Conservation (phyloP, 2,329 filamentous ascomycete genomes). For the Colletotrichum caudatum region DNA sequence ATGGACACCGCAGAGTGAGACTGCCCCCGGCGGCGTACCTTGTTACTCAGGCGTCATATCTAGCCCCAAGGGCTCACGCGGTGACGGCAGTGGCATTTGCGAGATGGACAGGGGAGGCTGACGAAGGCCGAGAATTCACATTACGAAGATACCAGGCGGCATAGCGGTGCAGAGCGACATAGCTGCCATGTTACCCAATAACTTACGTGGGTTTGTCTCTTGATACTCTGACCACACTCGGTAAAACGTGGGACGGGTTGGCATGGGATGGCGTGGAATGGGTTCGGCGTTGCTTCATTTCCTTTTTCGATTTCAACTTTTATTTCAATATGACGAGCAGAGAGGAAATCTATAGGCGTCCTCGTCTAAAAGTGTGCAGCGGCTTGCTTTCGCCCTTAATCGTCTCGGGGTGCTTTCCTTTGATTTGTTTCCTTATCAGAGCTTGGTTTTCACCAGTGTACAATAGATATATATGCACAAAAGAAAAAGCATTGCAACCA, state of each 20-base stretch:
- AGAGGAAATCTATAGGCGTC: neutral
- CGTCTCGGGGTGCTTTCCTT: neutral
- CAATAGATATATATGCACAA: conserved; percentile 28
- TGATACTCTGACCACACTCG: conserved; percentile 13
- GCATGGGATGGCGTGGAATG: conserved; percentile 36
- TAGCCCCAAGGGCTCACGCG: neutral
- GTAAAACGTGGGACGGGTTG: conserved; percentile 9
- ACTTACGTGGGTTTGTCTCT: conserved; percentile 36
- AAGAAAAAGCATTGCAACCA: conserved; percentile 18
- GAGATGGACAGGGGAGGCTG: neutral
- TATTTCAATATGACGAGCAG: neutral
- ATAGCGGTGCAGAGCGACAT: conserved; percentile 39
- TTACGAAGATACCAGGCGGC: conserved; percentile 42
- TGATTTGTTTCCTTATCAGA: conserved; percentile 3
- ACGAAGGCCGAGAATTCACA: conserved; percentile 31
- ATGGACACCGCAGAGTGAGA: conserved; percentile 44
- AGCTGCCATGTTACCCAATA: conserved; percentile 37
- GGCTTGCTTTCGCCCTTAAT: neutral
- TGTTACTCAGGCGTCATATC: neutral
- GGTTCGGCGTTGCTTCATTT: conserved; percentile 40
- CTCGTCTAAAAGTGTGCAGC: neutral
- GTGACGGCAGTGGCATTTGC: conserved; percentile 3
- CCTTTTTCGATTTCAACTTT: conserved; percentile 15
- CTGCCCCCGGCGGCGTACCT: neutral
- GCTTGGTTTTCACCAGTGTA: conserved; percentile 6